These are phyloP conservation scores for Cymbomonas tetramitiformis DNA, from an alignment of 139 green algal genomes.

Conservation along the genomic window DNA sequence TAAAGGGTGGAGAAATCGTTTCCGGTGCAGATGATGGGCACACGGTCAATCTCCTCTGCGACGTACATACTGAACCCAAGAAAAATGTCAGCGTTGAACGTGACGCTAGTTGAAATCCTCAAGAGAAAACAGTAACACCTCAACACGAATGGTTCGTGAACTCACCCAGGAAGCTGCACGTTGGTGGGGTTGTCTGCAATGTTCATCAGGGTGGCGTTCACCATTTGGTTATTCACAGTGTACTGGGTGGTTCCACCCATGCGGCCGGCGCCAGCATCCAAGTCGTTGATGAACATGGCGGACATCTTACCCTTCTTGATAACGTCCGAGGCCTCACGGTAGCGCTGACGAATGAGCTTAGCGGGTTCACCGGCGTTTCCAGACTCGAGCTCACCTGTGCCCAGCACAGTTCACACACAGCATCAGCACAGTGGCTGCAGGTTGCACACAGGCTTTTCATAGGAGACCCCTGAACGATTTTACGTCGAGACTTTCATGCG, in stretches of 20 bases:
- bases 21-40: conserved; percentile 88
- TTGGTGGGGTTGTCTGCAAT: conserved; percentile 98
- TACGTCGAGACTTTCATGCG: too few relatives aligned
- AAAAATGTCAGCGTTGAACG: too few relatives aligned
- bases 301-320: conserved; percentile 99
- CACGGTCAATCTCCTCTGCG: conserved; percentile 71
- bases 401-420: too few relatives aligned
- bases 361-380: conserved; percentile 95
- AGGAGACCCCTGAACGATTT: too few relatives aligned
- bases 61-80: too few relatives aligned
- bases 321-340: conserved; percentile 88
- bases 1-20: conserved; percentile 99
- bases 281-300: conserved; percentile 98
- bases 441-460: too few relatives aligned
- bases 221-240: conserved; percentile 99
- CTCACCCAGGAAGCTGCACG: conserved; percentile 87
- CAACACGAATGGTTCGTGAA: conserved; percentile 52
- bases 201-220: conserved; percentile 99
- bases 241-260: conserved; percentile 95
- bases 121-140: too few relatives aligned
- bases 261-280: conserved; percentile 86
- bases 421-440: too few relatives aligned
- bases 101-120: too few relatives aligned
- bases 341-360: conserved; percentile 92
- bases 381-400: conserved; percentile 95